These are phyloP conservation scores for Salix exigua DNA, from an alignment of 345 rosid genomes.

Conservation along the genomic window DNA sequence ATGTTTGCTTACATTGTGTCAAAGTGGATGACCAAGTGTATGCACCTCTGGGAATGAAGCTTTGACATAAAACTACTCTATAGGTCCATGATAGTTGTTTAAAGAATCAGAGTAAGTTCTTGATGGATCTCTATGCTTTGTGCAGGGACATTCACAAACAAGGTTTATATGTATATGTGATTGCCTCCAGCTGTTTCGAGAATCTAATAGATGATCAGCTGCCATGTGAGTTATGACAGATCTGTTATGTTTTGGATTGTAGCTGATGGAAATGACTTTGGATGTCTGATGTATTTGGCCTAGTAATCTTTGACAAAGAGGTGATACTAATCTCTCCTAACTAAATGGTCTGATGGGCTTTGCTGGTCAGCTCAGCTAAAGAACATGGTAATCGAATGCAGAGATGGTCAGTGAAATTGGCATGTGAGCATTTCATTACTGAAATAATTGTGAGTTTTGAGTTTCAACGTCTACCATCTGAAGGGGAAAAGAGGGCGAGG, in stretches of 20 bases:
- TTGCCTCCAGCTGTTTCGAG: neutral
- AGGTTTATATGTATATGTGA: neutral
- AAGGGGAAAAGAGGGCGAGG: neutral
- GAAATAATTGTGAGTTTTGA: neutral
- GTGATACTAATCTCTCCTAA: neutral
- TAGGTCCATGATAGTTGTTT: neutral
- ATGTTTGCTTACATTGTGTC: neutral
- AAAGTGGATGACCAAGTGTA: neutral
- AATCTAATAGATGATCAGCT: constrained; percentile 1
- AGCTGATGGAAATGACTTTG: neutral
- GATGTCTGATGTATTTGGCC: neutral
- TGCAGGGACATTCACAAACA: constrained; percentile 13
- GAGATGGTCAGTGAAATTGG: neutral
- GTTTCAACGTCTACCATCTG: neutral
- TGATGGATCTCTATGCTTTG: constrained; percentile 4
- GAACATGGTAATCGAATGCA: neutral
- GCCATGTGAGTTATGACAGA: neutral
- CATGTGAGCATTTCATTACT: neutral
- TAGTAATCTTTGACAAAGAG: constrained; percentile 4
- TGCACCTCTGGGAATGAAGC: neutral
- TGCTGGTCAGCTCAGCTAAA: neutral
- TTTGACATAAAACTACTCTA: neutral
- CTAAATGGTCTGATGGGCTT: neutral
- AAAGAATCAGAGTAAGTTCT: constrained; percentile 6
- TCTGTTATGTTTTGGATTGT: neutral